Evolutionary conservation across 441 rosid genomes (phyloP).

Genomic region (Syzygium malaccense): DNA sequence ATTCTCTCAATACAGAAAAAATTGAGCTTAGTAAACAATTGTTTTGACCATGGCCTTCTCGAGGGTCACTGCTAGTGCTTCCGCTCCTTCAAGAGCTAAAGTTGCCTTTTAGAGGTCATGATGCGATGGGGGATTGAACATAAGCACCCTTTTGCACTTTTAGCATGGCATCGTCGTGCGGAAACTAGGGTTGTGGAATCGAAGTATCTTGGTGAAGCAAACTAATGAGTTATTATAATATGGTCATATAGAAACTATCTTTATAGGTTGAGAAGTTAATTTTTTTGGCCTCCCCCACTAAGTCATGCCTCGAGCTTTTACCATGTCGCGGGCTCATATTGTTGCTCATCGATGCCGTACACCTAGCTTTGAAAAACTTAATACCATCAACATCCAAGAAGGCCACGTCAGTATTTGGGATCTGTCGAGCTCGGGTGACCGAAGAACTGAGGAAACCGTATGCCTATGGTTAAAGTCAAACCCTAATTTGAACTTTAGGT

Average conservation of each 20-base stretch:
- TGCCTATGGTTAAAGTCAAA: background rate
- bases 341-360: background rate
- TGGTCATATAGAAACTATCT: background rate
- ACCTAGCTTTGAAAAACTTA: too few species aligned
- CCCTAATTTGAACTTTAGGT: background rate
- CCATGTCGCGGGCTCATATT: background rate
- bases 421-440: background rate
- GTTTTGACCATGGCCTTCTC: background rate
- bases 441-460: background rate
- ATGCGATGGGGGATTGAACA: background rate
- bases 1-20: background rate
- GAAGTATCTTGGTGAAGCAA: background rate
- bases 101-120: background rate
- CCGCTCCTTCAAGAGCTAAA: background rate
- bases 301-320: background rate
- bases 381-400: background rate
- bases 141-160: background rate
- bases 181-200: background rate
- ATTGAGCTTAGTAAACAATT: background rate
- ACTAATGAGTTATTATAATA: background rate
- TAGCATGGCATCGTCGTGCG: background rate
- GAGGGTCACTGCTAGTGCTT: background rate
- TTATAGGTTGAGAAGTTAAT: rapidly evolving
- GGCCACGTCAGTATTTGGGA: background rate
- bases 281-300: background rate